Base-by-base conservation (phyloP, 2,329 filamentous ascomycete genomes). In the Fusarium burgessii region DNA sequence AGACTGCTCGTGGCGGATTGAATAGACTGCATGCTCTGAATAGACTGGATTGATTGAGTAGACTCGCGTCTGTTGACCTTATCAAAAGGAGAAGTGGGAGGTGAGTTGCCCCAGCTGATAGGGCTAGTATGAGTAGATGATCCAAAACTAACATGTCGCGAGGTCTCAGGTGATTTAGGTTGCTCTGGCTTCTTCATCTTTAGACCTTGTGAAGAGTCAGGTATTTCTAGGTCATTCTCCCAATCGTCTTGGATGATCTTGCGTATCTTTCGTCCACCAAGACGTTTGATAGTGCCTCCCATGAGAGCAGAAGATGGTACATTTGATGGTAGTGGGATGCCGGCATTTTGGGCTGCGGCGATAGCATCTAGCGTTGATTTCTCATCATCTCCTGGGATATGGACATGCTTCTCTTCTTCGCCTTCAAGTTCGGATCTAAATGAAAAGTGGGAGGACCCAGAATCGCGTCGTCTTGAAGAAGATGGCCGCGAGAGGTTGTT, bases 201-300 rank as follows among this genome's bases (percentile, higher is more conserved):
- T 65, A 94, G 82, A 9, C 83, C 84, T 65, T 89, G 86, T 33
- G 86, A 86, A 4, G 84, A 78, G 41, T 86, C 86, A 6, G 92
- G 90, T 18, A 94, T 80, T 74, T 93, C 92, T 51, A 95, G 81
- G 74, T 95, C 93, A 73, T 94, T 92, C 67, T 90, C 91, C 91
- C 93, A 95, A 78, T 95, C 93, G 74, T 94, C 92, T 70, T 93
- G 90, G 64, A 93, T 89, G 42, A 91, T 89, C 77, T 89, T 92
- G 76, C 90, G 91, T 23, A 92, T 86, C 76, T 91, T 94, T 73
- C 89, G 88, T 64, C 90, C 90, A 52, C 95, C 95, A 36, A 98
- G 86, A 74, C 95, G 88, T 83, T 97, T 97, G 78, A 98, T 98
- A 13, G 94, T 95, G 56, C 96, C 96, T 57, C 95, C 95, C 79